Percentiles rank a stretch among this genome's conserved stretches.
These are phyloP conservation scores for Trichoderma breve DNA, from an alignment of 2,329 filamentous ascomycete genomes.

Conservation along the genomic window DNA sequence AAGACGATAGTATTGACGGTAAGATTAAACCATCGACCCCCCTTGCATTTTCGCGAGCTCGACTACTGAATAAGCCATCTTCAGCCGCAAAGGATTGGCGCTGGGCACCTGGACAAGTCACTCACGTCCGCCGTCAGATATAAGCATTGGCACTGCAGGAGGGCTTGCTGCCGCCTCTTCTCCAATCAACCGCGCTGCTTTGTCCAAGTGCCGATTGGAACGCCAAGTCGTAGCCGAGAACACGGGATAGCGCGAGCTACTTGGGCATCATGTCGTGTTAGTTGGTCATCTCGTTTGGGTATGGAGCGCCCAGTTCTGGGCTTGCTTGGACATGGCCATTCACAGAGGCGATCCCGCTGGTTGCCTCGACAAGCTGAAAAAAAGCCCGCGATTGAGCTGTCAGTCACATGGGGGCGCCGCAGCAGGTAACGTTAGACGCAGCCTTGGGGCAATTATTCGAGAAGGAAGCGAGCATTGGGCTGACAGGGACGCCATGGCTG, in stretches of 20 bases:
- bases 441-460: background rate
- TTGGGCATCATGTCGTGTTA: background rate
- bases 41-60: constrained; percentile 9
- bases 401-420: background rate
- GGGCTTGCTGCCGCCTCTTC: background rate
- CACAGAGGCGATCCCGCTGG: background rate
- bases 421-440: background rate
- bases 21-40: background rate
- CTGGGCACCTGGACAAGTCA: background rate
- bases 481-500: constrained; percentile 7
- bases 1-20: background rate
- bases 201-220: background rate
- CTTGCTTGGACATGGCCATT: background rate
- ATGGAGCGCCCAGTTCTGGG: background rate
- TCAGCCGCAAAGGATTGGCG: constrained; percentile 12
- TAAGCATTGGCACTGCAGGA: constrained; percentile 12
- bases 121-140: background rate
- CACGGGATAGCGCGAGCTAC: background rate
- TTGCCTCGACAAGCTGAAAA: background rate
- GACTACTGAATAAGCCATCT: background rate
- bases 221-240: background rate
- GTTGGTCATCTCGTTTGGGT: background rate
- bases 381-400: background rate
- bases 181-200: constrained; percentile 3
- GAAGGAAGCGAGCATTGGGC: background rate